These are phyloP conservation scores for Leccinum boreale DNA, from an alignment of 768 basidiomycete species.

Conservation along the genomic window DNA sequence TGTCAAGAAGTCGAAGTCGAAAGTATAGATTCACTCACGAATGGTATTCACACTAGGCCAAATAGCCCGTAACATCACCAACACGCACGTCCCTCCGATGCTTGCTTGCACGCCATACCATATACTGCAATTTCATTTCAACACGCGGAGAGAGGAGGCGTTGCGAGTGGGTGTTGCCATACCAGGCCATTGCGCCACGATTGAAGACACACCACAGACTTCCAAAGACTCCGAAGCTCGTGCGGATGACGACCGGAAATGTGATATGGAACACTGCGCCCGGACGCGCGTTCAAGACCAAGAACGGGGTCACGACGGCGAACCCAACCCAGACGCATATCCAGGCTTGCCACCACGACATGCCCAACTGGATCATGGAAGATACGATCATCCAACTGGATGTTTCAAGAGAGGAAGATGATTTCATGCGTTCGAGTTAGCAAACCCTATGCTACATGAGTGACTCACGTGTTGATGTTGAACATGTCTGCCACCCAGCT, in stretches of 20 bases:
- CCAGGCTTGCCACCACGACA: constrained; percentile 87
- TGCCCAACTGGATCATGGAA: constrained; percentile 67
- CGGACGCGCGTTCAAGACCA: constrained; percentile 73
- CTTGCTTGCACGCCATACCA: constrained; percentile 82
- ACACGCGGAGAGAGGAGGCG: constrained; percentile 13
- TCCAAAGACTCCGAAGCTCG: constrained; percentile 78
- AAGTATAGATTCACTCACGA: constrained; percentile 39
- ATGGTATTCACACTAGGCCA: constrained; percentile 71
- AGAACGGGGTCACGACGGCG: constrained; percentile 60
- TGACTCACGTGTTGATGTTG: constrained; percentile 68
- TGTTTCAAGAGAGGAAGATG: constrained; percentile 1
- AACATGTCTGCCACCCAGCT: constrained; percentile 83
- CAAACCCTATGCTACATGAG: background rate
- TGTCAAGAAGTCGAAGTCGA: constrained; percentile 5
- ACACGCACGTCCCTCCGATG: constrained; percentile 78
- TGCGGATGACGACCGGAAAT: constrained; percentile 70
- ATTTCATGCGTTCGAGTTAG: background rate
- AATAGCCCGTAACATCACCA: constrained; percentile 71
- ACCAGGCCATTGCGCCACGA: constrained; percentile 73
- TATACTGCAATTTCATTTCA: constrained; percentile 39
- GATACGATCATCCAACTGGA: constrained; percentile 73
- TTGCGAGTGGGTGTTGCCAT: constrained; percentile 25
- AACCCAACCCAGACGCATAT: constrained; percentile 71
- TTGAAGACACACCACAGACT: constrained; percentile 79
- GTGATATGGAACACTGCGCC: constrained; percentile 77